Percentiles rank a stretch among this genome's conserved stretches.
Conservation (phyloP, 73 alveolate genomes). For the Symbiodinium pilosum region DNA sequence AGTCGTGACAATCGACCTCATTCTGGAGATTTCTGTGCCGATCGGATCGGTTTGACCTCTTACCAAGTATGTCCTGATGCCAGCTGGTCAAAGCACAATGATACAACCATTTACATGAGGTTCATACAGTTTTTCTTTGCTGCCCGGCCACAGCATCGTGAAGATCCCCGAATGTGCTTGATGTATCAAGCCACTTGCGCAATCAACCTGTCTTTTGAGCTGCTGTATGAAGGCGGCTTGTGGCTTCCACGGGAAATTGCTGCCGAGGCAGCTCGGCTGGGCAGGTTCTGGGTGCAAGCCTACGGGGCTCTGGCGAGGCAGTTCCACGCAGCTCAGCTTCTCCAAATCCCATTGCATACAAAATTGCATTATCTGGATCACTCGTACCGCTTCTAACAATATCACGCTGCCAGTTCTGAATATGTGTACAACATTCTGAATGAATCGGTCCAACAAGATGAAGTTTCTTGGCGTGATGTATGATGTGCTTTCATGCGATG, state of each 20-base stretch:
- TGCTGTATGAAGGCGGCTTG: background rate
- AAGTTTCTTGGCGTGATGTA: background rate
- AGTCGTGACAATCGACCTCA: background rate
- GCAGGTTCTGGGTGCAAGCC: background rate
- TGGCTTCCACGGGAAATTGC: background rate
- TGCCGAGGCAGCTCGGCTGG: background rate
- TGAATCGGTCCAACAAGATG: background rate
- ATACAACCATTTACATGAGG: background rate
- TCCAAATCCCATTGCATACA: constrained; percentile 1
- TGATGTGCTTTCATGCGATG: background rate
- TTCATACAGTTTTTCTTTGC: background rate
- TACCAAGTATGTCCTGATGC: constrained; percentile 24
- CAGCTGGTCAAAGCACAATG: background rate
- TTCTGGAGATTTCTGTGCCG: background rate
- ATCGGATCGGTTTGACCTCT: constrained; percentile 13
- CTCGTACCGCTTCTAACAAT: background rate
- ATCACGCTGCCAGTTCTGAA: background rate
- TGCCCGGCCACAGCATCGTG: background rate
- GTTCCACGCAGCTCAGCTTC: background rate
- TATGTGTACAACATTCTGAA: background rate
- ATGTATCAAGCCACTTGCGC: background rate
- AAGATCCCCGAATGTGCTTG: background rate
- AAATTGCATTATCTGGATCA: constrained; percentile 1
- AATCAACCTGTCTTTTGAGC: background rate
- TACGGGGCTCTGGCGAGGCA: background rate